A percentile compares a stretch with the other conserved stretches of the same genome.
Evolutionary conservation across 352 stramenopile species (phyloP).

Genomic region (Thraustochytrium sp.): DNA sequence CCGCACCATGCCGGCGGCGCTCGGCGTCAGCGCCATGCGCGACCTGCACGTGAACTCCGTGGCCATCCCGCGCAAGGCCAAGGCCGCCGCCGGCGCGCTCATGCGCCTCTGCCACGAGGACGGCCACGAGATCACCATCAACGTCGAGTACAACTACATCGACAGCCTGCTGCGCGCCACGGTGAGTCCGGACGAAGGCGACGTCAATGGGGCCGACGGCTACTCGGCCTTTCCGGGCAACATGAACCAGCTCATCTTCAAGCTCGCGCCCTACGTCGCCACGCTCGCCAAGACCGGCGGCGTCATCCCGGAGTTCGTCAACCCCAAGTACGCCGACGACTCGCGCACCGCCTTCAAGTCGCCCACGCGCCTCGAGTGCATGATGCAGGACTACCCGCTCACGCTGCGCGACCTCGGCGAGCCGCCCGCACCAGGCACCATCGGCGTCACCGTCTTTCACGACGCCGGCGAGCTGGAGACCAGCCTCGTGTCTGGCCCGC

Average conservation of each 20-base stretch:
- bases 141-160: slow-evolving; percentile 92
- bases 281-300: slow-evolving; percentile 62
- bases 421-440: slow-evolving; percentile 46
- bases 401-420: slow-evolving; percentile 61
- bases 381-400: slow-evolving; percentile 87
- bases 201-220: slow-evolving; percentile 67
- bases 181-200: slow-evolving; percentile 55
- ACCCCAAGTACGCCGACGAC: slow-evolving; percentile 84
- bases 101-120: slow-evolving; percentile 62
- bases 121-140: slow-evolving; percentile 69
- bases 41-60: slow-evolving; percentile 47
- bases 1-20: slow-evolving; percentile 43
- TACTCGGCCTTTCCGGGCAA: slow-evolving; percentile 78
- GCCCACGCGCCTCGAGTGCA: slow-evolving; percentile 81
- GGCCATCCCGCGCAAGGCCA: slow-evolving; percentile 49
- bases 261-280: slow-evolving; percentile 65
- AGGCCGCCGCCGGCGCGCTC: slow-evolving; percentile 68
- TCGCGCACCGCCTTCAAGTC: slow-evolving; percentile 83
- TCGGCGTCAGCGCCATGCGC: slow-evolving; percentile 44
- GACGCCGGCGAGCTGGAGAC: not conserved
- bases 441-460: slow-evolving; percentile 73
- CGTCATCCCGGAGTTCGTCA: slow-evolving; percentile 84
- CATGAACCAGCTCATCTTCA: slow-evolving; percentile 82
- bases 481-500: not conserved
- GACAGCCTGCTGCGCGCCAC: slow-evolving; percentile 73